These are phyloP conservation scores for Exophiala lecanii-corni DNA, from an alignment of 2,329 filamentous ascomycete species.

Conservation along the genomic window DNA sequence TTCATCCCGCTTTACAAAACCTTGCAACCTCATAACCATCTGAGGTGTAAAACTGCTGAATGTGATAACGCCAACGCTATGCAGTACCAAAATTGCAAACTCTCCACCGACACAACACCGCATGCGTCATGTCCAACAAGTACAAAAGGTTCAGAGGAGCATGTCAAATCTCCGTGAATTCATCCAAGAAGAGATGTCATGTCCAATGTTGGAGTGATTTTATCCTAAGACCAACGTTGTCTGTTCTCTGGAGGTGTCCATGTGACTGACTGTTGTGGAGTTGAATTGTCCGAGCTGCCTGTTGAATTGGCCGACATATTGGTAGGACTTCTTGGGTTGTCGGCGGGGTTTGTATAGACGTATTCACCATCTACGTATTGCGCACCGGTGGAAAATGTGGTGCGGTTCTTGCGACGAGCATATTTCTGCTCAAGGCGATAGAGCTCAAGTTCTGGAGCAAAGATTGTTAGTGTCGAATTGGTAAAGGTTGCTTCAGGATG, in stretches of 20 bases:
- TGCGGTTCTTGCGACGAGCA: constrained; percentile 83
- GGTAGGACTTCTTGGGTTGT: constrained; percentile 12
- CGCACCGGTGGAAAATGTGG: constrained; percentile 81
- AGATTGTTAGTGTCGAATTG: neutral
- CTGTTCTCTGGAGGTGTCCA: constrained; percentile 14
- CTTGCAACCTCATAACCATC: too few species aligned
- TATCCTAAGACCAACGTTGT: neutral
- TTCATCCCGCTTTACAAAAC: too few species aligned
- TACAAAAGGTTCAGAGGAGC: too few species aligned
- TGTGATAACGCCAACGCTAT: constrained; percentile 6
- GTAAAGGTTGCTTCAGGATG: too few species aligned
- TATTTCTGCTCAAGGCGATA: constrained; percentile 95
- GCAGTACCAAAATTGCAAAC: neutral
- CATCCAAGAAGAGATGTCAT: neutral
- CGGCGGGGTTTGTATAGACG: constrained; percentile 56
- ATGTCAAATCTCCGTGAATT: too few species aligned
- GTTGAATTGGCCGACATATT: constrained; percentile 20
- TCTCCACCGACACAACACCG: too few species aligned
- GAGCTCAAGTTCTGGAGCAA: constrained; percentile 65
- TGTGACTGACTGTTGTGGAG: constrained; percentile 16
- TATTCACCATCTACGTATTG: constrained; percentile 96
- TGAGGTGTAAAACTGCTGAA: too few species aligned
- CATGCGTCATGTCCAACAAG: too few species aligned
- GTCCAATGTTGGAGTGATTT: neutral
- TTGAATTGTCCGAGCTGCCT: constrained; percentile 13